Percentiles rank a stretch among this genome's conserved stretches.
Conservation (phyloP, 495 filamentous ascomycete genomes). For the Cladorrhinum samala region DNA sequence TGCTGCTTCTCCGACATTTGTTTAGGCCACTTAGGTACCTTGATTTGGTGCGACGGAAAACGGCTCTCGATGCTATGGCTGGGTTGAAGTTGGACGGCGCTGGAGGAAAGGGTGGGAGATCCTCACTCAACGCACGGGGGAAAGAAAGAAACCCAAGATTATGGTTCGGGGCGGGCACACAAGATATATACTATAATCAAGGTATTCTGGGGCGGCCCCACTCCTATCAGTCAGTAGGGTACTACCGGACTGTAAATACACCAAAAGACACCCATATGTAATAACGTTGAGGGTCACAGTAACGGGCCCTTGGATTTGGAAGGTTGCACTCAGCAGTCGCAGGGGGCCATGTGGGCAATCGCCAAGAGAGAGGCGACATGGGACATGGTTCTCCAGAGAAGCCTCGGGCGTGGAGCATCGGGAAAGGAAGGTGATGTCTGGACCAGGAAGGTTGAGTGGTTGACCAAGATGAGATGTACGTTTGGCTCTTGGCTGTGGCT, state of each 20-base stretch:
- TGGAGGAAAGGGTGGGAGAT: background rate
- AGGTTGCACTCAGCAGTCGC: no score
- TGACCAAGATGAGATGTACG: constrained; percentile 2
- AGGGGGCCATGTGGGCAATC: background rate
- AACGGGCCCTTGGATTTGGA: background rate
- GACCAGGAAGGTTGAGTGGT: background rate
- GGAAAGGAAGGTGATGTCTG: constrained; percentile 5
- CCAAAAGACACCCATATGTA: no score
- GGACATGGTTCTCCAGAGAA: no score
- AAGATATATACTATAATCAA: no score
- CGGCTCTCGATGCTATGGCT: background rate
- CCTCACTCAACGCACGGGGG: background rate
- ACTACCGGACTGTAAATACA: no score
- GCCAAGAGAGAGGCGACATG: background rate
- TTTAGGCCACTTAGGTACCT: no score
- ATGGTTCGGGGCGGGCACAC: background rate
- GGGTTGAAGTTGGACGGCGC: no score
- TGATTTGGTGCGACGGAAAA: background rate
- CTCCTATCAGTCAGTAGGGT: background rate
- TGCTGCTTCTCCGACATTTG: background rate
- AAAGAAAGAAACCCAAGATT: constrained; percentile 2
- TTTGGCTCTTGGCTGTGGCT: constrained; percentile 5
- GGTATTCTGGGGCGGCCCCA: background rate
- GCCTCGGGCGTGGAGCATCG: background rate
- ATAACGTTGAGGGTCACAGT: no score